These are phyloP conservation scores for Pholiota microspora DNA, from an alignment of 768 basidiomycete species.

Conservation along the genomic window DNA sequence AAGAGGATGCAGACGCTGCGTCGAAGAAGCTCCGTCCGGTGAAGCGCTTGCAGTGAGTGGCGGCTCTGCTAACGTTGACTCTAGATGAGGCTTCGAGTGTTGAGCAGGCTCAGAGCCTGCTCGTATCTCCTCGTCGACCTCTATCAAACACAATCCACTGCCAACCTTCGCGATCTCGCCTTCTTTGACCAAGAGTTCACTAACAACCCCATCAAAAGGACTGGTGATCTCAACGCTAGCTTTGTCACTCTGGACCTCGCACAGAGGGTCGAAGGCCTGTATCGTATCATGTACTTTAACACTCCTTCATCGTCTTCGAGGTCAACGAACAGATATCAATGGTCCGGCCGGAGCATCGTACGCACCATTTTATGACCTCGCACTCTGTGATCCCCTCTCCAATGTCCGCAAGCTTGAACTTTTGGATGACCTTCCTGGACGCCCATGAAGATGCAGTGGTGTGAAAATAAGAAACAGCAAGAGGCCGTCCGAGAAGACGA, in stretches of 20 bases:
- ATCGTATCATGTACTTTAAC: slow-evolving; percentile 52
- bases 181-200: slow-evolving; percentile 71
- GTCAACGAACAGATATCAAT: slow-evolving; percentile 8
- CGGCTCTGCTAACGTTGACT: slow-evolving; percentile 9
- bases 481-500: slow-evolving; percentile 28
- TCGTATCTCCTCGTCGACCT: slow-evolving; percentile 61
- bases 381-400: slow-evolving; percentile 92
- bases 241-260: slow-evolving; percentile 90
- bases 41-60: background rate
- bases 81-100: background rate
- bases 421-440: slow-evolving; percentile 40
- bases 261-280: slow-evolving; percentile 68
- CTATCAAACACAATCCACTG: slow-evolving; percentile 72
- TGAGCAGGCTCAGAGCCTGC: slow-evolving; percentile 16
- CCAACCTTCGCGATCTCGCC: slow-evolving; percentile 87
- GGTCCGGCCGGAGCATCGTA: slow-evolving; percentile 29
- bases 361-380: slow-evolving; percentile 84
- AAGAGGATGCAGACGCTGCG: slow-evolving; percentile 48
- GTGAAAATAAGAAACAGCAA: slow-evolving; percentile 29
- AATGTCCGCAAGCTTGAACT: slow-evolving; percentile 81
- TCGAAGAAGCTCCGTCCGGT: slow-evolving; percentile 11
- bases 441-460: slow-evolving; percentile 28
- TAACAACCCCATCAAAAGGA: slow-evolving; percentile 76
- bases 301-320: slow-evolving; percentile 43
- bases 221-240: slow-evolving; percentile 90